Base-by-base conservation (phyloP, 306 rosid genomes). In the Carpinus viminea region DNA sequence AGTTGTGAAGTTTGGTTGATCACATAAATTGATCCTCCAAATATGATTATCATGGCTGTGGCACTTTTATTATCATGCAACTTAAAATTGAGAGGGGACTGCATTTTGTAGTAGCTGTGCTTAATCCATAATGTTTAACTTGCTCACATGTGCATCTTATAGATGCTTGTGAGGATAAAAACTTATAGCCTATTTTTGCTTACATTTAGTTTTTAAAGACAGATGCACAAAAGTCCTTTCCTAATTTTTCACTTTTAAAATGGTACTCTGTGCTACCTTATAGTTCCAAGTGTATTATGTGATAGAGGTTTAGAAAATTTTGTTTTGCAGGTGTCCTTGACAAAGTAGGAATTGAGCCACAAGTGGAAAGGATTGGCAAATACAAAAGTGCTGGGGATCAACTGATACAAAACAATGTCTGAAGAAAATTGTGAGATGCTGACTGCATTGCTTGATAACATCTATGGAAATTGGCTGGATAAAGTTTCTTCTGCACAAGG, bases 361-460 rank as follows among this genome's bases (percentile, higher is more conserved):
- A 93, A 79, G 90, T 95, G 65, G 93, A 87, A 79, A 91, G 92
- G 88, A 85, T 95, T 83, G 99, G 99, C 65, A 95, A 93, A 80
- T 95, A 91, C 85, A 92, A 95, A 90, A 94, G 97, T 78, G 88
- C 94, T 5, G 99, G 96, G 53, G 99, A 95, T 88, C 97, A 88
- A 74, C 97, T 95, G 52, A 82, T 85, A 26, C 87, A 95, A 74
- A 78, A 84, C 88, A 51, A 90, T 95, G 88, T 85, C 98, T 51
- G 87, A 91, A 72, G 97, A 90, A 80, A 89, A 87, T 46, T 89
- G 91, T 76, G 99, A 90, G 90, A 90, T 93, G 99, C 77, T 95
- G 85, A 91, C 90, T 41, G 79, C 93, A 36, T 84, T 95, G 86
- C 98, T 95, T 20, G 97, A 95, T 80, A 95, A 95, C 74, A 90